A percentile compares a stretch with the other conserved stretches of the same genome.
Conservation (phyloP, 805 yeast species). For the Spathaspora sp. region DNA sequence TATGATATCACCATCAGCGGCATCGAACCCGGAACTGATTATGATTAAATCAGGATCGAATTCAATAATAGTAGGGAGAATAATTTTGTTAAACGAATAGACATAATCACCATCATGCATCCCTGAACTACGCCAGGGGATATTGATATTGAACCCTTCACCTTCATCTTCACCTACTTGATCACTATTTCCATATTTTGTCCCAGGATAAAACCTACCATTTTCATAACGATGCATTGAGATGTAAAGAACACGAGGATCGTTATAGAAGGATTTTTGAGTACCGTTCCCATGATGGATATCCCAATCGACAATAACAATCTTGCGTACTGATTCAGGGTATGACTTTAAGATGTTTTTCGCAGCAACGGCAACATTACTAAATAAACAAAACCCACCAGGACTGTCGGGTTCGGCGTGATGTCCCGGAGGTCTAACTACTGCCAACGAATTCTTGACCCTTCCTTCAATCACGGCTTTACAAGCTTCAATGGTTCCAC, state of each 20-base stretch:
- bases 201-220: constrained; percentile 93
- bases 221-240: constrained; percentile 91
- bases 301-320: constrained; percentile 94
- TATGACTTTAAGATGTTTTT: constrained; percentile 74
- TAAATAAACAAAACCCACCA: constrained; percentile 94
- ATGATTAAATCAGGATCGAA: constrained; percentile 91
- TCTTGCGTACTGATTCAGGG: constrained; percentile 83
- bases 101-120: constrained; percentile 95
- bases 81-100: constrained; percentile 80
- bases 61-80: constrained; percentile 86
- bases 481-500: constrained; percentile 96
- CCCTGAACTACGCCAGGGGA: constrained; percentile 92
- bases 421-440: constrained; percentile 98
- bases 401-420: constrained; percentile 98
- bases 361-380: constrained; percentile 97
- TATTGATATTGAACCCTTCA: constrained; percentile 80
- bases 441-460: constrained; percentile 89
- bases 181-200: constrained; percentile 75
- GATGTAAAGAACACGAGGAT: constrained; percentile 86
- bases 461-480: constrained; percentile 89
- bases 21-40: constrained; percentile 95
- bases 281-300: constrained; percentile 99
- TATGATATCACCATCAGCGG: constrained; percentile 96
- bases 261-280: constrained; percentile 84
- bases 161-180: constrained; percentile 85